Conservation (phyloP, 441 rosid genomes). For the Jatropha multifida region DNA sequence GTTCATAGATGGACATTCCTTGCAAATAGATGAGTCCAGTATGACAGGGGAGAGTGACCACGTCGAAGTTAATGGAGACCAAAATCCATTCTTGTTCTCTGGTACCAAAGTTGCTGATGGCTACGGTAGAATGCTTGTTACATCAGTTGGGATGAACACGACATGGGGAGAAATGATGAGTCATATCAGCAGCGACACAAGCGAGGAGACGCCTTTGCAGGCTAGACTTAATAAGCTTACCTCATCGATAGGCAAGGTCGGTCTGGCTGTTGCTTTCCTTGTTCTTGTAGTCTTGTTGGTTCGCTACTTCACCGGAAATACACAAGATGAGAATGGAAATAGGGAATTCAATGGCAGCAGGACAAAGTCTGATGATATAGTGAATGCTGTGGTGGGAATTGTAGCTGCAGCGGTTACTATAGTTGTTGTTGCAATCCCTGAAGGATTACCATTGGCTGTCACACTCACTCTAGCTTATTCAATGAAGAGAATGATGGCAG, state of each 20-base stretch:
- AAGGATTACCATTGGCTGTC: constrained; percentile 54
- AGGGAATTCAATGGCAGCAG: constrained; percentile 26
- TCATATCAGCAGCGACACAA: constrained; percentile 22
- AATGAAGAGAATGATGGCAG: constrained; percentile 50
- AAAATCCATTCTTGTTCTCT: constrained; percentile 34
- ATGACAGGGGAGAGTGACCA: constrained; percentile 43
- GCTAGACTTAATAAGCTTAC: constrained; percentile 40
- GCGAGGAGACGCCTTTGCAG: constrained; percentile 40
- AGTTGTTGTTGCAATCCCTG: constrained; percentile 50
- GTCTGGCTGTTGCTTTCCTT: constrained; percentile 36
- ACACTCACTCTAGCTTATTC: constrained; percentile 51
- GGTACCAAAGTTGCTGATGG: constrained; percentile 43
- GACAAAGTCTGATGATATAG: constrained; percentile 33
- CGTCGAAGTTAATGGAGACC: constrained; percentile 20
- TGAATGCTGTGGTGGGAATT: constrained; percentile 34
- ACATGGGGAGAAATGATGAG: constrained; percentile 49
- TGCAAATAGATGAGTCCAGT: constrained; percentile 40
- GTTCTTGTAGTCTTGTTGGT: constrained; percentile 42
- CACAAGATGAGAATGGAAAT: constrained; percentile 37
- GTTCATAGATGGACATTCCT: constrained; percentile 37
- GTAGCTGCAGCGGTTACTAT: constrained; percentile 47
- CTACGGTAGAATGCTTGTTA: constrained; percentile 38
- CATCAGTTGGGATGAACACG: constrained; percentile 43
- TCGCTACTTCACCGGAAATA: constrained; percentile 44
- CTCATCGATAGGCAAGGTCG: constrained; percentile 38